Evolutionary conservation across 2,329 filamentous ascomycete species (phyloP).

Genomic region (Ophiostoma montium): DNA sequence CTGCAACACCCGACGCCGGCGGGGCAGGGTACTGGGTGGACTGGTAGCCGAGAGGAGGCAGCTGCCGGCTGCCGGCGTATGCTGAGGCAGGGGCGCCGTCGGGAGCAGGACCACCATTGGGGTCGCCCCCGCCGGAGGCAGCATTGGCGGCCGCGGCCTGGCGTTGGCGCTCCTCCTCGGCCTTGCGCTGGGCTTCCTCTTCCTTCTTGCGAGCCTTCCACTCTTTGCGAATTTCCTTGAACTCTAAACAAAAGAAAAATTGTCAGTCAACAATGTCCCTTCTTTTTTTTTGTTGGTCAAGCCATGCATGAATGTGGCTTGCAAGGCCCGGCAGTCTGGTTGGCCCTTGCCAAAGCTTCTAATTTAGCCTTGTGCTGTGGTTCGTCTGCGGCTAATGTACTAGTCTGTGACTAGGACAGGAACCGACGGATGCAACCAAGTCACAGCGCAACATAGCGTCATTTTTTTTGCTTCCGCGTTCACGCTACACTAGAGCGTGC

Average conservation of each 20-base stretch:
- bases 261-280: neutral
- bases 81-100: conserved; percentile 42
- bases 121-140: conserved; percentile 37
- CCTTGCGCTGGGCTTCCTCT: conserved; percentile 79
- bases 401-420: neutral
- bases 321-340: conserved; percentile 20
- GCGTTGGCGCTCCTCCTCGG: conserved; percentile 70
- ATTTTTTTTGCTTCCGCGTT: too few species aligned
- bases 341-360: conserved; percentile 26
- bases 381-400: conserved; percentile 3
- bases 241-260: conserved; percentile 47
- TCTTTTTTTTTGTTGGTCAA: neutral
- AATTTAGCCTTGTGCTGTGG: conserved; percentile 2
- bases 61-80: conserved; percentile 47
- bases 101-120: conserved; percentile 27
- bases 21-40: conserved; percentile 53
- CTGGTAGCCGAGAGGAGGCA: conserved; percentile 65
- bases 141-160: conserved; percentile 37
- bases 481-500: neutral
- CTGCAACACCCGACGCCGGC: conserved; percentile 36
- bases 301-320: too few species aligned
- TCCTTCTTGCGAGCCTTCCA: conserved; percentile 99
- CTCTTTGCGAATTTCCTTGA: conserved; percentile 84
- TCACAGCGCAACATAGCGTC: neutral
- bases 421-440: neutral